A percentile compares a stretch with the other conserved stretches of the same genome.
phyloP scores from a whole-genome alignment of 2,329 filamentous ascomycete genomes.

The Fonsecaea erecta region DNA sequence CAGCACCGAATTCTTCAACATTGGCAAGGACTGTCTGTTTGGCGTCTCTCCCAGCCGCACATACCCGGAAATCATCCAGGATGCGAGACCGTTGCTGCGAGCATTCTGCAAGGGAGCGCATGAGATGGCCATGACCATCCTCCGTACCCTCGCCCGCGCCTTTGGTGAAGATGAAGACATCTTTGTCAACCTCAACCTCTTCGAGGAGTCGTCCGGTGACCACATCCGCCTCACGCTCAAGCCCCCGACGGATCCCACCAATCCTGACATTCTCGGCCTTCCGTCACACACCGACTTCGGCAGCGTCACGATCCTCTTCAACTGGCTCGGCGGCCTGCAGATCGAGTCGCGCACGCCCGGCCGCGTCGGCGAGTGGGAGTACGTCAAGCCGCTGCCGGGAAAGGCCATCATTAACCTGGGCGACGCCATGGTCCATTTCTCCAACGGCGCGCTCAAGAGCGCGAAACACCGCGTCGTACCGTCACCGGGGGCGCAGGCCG shows the following conservation, averaged over 20 bases:
- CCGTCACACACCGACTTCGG: constrained; percentile 43
- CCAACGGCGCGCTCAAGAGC: constrained; percentile 47
- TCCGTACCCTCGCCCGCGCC: constrained; percentile 32
- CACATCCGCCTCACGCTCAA: constrained; percentile 53
- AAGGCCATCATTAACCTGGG: constrained; percentile 42
- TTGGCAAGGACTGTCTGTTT: constrained; percentile 19
- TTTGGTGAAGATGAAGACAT: constrained; percentile 30
- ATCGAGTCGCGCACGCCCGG: constrained; percentile 43
- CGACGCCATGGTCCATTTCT: constrained; percentile 51
- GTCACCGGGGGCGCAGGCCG: constrained; percentile 55
- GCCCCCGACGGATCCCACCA: constrained; percentile 35
- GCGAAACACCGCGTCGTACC: constrained; percentile 57
- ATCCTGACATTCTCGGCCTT: constrained; percentile 30
- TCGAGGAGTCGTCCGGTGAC: constrained; percentile 50
- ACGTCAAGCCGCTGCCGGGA: constrained; percentile 49
- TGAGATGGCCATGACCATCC: constrained; percentile 33
- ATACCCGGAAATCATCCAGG: constrained; percentile 5
- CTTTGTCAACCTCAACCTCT: constrained; percentile 35
- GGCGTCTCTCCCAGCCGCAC: constrained; percentile 6
- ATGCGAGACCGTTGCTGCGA: constrained; percentile 15
- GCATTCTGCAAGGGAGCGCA: constrained; percentile 30
- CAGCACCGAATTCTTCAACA: constrained; percentile 34
- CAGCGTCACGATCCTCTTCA: constrained; percentile 42
- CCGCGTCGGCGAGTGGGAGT: constrained; percentile 49
- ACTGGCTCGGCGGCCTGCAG: constrained; percentile 40